Conservation (phyloP, 352 stramenopile genomes). For the Blastocystis hominis region DNA sequence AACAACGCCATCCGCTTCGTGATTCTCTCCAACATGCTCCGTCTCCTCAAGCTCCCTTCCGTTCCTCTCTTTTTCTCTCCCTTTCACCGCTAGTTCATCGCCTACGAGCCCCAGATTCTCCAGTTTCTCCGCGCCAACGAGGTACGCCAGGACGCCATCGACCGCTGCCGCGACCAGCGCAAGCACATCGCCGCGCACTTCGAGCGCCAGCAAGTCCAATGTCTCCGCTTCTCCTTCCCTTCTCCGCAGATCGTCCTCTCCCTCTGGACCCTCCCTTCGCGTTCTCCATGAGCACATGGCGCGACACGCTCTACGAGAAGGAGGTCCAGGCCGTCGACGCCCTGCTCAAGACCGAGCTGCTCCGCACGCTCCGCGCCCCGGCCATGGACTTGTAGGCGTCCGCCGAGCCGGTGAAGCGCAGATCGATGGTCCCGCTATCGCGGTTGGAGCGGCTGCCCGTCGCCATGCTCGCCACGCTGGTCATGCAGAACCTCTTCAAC, state of each 20-base stretch:
- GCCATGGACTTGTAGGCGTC: neutral
- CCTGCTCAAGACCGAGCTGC: neutral
- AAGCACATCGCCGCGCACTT: neutral
- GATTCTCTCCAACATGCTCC: neutral
- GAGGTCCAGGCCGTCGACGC: neutral
- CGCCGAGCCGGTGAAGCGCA: neutral
- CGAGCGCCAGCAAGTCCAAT: neutral
- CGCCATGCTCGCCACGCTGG: neutral
- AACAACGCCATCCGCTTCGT: neutral
- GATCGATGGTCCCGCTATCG: neutral
- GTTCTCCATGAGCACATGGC: neutral
- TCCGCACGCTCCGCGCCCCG: neutral
- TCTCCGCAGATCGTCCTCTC: neutral
- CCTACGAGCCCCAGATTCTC: neutral
- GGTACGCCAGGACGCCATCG: neutral
- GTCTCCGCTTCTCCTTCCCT: neutral
- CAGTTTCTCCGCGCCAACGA: neutral
- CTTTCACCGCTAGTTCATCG: neutral
- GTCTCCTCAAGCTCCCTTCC: constrained; percentile 16
- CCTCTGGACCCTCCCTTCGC: neutral
- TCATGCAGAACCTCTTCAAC: neutral
- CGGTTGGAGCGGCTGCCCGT: neutral
- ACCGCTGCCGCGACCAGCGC: neutral
- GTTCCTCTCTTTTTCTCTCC: neutral
- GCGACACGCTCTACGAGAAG: neutral